These are phyloP conservation scores for Hyphopichia burtonii DNA, from an alignment of 1,139 yeast species.

Conservation along the genomic window DNA sequence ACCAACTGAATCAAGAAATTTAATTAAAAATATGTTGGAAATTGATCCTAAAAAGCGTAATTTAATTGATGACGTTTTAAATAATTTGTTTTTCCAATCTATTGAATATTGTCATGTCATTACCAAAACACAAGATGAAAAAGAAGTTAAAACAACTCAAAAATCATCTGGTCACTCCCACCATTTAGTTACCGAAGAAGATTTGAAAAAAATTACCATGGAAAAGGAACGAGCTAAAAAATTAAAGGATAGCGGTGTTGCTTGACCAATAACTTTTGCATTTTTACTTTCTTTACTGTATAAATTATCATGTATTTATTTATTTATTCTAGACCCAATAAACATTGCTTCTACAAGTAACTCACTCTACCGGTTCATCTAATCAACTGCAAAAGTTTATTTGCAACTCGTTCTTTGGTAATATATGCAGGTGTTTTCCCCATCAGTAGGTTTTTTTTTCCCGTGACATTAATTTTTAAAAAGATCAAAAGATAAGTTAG, in stretches of 20 bases:
- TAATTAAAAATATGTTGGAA: slow-evolving; percentile 34
- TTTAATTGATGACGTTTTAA: slow-evolving; percentile 30
- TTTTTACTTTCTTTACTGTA: background rate
- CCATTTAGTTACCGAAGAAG: slow-evolving; percentile 58
- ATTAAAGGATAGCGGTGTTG: slow-evolving; percentile 14
- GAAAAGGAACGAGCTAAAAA: slow-evolving; percentile 37
- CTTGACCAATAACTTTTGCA: slow-evolving; percentile 3
- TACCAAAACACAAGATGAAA: slow-evolving; percentile 7
- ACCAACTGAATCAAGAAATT: slow-evolving; percentile 34
- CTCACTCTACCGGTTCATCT: no score
- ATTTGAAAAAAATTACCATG: slow-evolving; percentile 39
- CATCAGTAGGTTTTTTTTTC: no score
- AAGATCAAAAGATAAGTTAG: background rate
- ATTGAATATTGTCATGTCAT: slow-evolving; percentile 29
- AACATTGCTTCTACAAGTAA: no score
- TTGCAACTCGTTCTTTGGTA: background rate
- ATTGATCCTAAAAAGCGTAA: slow-evolving; percentile 27
- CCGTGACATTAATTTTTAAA: no score
- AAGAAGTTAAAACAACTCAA: slow-evolving; percentile 4
- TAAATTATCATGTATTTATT: no score
- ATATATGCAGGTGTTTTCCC: background rate
- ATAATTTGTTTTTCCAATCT: slow-evolving; percentile 24
- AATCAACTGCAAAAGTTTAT: no score
- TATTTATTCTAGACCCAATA: no score
- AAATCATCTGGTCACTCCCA: slow-evolving; percentile 45